Base-by-base conservation (phyloP, 495 filamentous ascomycete genomes). In the Talaromyces proteolyticus region DNA sequence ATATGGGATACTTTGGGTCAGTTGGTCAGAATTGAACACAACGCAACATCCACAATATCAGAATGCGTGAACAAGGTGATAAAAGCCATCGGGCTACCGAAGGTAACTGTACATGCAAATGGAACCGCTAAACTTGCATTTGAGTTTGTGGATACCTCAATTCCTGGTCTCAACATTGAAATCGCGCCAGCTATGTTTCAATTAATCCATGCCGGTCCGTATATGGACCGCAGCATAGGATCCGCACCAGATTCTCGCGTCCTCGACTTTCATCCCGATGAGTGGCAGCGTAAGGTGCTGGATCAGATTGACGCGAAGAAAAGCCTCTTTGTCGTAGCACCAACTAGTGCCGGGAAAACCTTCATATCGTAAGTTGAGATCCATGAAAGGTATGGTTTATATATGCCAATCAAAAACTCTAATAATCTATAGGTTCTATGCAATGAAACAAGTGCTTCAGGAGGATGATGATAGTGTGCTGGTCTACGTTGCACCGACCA, bases 401-500 rank as follows among this genome's bases (percentile, higher is more conserved):
- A 23, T 5, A 6, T 46, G 16, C 4, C 42, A 3, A 41, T 29
- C 22, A 24, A 61, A 58, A n/a, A 0, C 8, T 20, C 11, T 47
- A 3, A 47, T 12, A 4, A 1, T 22, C 26, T 17, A 17, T 36
- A 68, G 65, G 1, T 91, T 91, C 65, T 89, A 91, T 55, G 87
- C 87, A 0, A 91, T 91, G 81, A 81, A 84, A 55, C 79, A 88
- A 57, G 64, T 90, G 8, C 71, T 91, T 17, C 66, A 84, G 54
- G 73, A 73, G 4, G 76, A 79, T 46, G 74, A 89, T 53, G 78
- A 88, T 24, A 79, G 79, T 16, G 71, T 91, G 10, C 59, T 91
- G 4, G 83, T 91, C 5, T 91, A 90, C 57, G 80, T 91, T 21
- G 87, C 86, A 2, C 87, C 87, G 1, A 91, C 88, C 1, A 91